Percentiles rank a stretch among this genome's conserved stretches.
Conservation (phyloP, 192 early-diverging fungal genomes). For the Funneliformis geosporum region DNA sequence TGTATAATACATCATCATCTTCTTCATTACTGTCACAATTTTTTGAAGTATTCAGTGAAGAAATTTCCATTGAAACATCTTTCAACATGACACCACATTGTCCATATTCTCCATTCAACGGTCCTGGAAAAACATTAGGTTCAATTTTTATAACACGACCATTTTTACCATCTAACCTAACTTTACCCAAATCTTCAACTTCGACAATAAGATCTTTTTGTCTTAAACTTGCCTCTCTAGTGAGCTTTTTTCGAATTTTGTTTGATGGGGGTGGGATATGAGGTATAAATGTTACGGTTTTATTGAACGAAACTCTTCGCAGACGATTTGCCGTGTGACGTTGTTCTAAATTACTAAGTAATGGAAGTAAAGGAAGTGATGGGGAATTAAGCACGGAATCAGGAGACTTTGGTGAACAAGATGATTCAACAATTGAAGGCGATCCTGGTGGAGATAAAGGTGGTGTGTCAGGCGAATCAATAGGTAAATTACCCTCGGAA, state of each 20-base stretch:
- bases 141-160: background rate
- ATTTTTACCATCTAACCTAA: conserved; percentile 11
- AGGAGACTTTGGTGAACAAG: background rate
- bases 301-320: background rate
- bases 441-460: background rate
- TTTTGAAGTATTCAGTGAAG: background rate
- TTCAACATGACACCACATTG: background rate
- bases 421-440: background rate
- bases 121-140: background rate
- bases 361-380: background rate
- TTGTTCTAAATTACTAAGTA: background rate
- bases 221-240: background rate
- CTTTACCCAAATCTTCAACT: conserved; percentile 5
- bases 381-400: background rate
- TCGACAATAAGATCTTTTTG: background rate
- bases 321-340: too few species aligned
- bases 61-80: background rate
- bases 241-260: conserved; percentile 4
- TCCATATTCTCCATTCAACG: background rate
- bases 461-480: background rate
- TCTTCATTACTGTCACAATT: background rate
- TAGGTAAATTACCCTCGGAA: background rate
- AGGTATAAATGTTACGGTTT: conserved; percentile 1
- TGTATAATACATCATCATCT: background rate
- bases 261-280: background rate